Evolutionary conservation across 2,329 filamentous ascomycete genomes (phyloP), one percentile per base, ranked within the genome.

Genomic region (Penicillium nordicum): DNA sequence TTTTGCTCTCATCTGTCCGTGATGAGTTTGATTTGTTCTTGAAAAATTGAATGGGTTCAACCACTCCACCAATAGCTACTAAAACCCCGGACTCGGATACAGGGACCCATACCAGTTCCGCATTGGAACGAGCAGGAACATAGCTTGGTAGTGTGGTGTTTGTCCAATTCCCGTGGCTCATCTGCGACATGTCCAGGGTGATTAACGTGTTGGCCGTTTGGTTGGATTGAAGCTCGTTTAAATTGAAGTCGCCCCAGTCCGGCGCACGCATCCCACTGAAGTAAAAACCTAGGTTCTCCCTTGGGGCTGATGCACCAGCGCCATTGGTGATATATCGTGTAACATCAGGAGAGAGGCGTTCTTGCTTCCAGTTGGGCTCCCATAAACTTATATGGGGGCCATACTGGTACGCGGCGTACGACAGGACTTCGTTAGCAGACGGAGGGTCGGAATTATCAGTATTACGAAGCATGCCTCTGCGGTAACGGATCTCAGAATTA

Each of bases 241-340:
- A 65, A 54, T 76, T 78, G 42, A 89, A 80, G 0, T 77, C 72
- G 0, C 83, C 84, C 64, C 74, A 79, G 12, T 72, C 70, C 0
- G 76, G 69, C 0, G 83, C 79, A 14, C 76, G 80, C 69, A 87
- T 74, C 0, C 88, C 88, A 0, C 84, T 83, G 61, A 90, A 88
- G 63, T 90, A 90, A 76, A 84, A 90, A 0, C 85, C 86, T 62
- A 85, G 80, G 60, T 89, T 86, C 69, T 90, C 88, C 0, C 86
- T 89, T 0, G 87, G 87, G 0, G 83, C 84, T 42, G 78, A 88
- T 11, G 80, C 85, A 0, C 80, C 81, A 2, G 82, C 88, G 18
- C 88, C 88, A 60, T 82, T 84, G 0, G 86, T 82, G 23, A 90
- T 64, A 63, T 88, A 89, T 47, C 82, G 78, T 21, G 82, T 88